Conservation (phyloP, 495 filamentous ascomycete species). For the Pyronema omphalodes region DNA sequence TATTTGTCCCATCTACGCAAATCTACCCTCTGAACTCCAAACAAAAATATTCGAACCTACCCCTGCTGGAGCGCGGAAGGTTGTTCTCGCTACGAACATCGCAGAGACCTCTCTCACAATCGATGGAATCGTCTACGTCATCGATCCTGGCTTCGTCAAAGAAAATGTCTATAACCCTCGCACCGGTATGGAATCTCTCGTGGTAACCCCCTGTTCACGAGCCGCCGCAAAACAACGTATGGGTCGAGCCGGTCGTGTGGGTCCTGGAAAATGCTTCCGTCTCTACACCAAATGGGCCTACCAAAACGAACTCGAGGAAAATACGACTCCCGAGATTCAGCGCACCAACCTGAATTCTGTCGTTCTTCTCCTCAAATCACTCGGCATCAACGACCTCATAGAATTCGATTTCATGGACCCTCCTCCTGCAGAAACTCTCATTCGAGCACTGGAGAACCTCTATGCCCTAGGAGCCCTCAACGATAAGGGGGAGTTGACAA, state of each 20-base stretch:
- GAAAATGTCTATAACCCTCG: slow-evolving; percentile 87
- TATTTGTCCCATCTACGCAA: slow-evolving; percentile 76
- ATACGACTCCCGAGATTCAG: slow-evolving; percentile 86
- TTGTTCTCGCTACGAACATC: slow-evolving; percentile 79
- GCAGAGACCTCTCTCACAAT: slow-evolving; percentile 80
- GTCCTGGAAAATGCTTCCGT: slow-evolving; percentile 86
- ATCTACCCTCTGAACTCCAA: slow-evolving; percentile 69
- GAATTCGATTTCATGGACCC: slow-evolving; percentile 96
- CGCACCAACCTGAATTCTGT: slow-evolving; percentile 71
- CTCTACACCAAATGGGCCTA: slow-evolving; percentile 91
- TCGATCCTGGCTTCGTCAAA: slow-evolving; percentile 84
- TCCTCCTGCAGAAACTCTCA: slow-evolving; percentile 76
- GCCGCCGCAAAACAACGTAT: slow-evolving; percentile 85
- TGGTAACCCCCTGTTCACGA: slow-evolving; percentile 83
- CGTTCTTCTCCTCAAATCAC: slow-evolving; percentile 69
- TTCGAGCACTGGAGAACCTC: slow-evolving; percentile 75
- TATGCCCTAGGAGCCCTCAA: slow-evolving; percentile 85
- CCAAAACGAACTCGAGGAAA: slow-evolving; percentile 85
- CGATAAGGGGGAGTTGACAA: slow-evolving; percentile 75
- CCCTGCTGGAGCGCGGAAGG: slow-evolving; percentile 59
- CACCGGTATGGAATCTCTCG: slow-evolving; percentile 80
- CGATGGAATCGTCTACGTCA: slow-evolving; percentile 80
- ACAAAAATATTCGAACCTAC: slow-evolving; percentile 82
- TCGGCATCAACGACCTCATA: slow-evolving; percentile 86
- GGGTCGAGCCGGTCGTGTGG: slow-evolving; percentile 80